These are phyloP conservation scores for Thinopyrum obtusiflorum DNA, from an alignment of 202 grass and related monocot genomes.

Conservation along the genomic window DNA sequence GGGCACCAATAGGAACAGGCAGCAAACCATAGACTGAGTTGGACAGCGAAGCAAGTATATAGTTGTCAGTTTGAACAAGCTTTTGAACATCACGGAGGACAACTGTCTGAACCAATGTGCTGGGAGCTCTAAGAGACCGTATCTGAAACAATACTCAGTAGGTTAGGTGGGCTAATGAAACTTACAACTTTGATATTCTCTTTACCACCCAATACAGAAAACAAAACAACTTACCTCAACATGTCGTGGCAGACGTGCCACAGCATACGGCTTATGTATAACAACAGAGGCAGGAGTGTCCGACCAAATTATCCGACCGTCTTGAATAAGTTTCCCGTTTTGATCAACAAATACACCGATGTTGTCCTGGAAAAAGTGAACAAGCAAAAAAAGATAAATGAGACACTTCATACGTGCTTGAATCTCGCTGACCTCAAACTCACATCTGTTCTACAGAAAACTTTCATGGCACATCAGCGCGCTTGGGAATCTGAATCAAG, in stretches of 20 bases:
- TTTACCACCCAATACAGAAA: slow-evolving; percentile 22
- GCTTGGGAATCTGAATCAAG: slow-evolving; percentile 17
- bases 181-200: neutral
- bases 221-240: slow-evolving; percentile 60
- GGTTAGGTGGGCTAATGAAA: slow-evolving; percentile 16
- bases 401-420: neutral
- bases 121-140: slow-evolving; percentile 83
- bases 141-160: slow-evolving; percentile 61
- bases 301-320: slow-evolving; percentile 96
- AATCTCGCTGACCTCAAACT: neutral
- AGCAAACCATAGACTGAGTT: slow-evolving; percentile 82
- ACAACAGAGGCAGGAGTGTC: slow-evolving; percentile 72
- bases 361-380: slow-evolving; percentile 68
- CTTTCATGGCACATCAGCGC: neutral
- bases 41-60: slow-evolving; percentile 69
- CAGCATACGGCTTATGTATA: slow-evolving; percentile 78
- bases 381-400: slow-evolving; percentile 14
- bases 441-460: slow-evolving; percentile 14
- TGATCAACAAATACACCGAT: slow-evolving; percentile 97
- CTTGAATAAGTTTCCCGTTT: slow-evolving; percentile 94
- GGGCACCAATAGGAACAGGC: slow-evolving; percentile 90
- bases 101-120: slow-evolving; percentile 83
- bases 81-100: slow-evolving; percentile 86
- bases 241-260: slow-evolving; percentile 74
- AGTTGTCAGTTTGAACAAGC: slow-evolving; percentile 84